These are phyloP conservation scores for grape (Vitis vinifera) DNA, from an alignment of 164 flowering plant species.

Conservation along the genomic window DNA sequence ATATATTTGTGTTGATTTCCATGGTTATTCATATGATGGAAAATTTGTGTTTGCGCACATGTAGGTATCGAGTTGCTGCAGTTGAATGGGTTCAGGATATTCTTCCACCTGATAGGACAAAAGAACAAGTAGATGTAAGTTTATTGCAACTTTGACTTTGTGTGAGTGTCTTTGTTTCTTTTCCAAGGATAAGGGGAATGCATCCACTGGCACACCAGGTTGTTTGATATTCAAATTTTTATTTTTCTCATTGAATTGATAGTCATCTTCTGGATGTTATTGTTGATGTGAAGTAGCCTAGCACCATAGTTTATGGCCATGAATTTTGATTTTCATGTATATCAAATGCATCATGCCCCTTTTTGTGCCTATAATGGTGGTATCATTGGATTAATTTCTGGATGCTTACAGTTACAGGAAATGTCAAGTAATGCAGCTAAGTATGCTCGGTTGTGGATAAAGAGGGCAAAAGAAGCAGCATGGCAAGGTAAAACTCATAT, in stretches of 20 bases:
- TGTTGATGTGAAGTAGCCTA: neutral
- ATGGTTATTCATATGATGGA: neutral
- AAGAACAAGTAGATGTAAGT: constrained; percentile 66
- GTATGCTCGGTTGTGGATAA: constrained; percentile 65
- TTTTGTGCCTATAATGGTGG: neutral
- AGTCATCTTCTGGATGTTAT: no score
- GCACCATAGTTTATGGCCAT: neutral
- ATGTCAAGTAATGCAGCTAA: constrained; percentile 65
- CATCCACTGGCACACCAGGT: no score
- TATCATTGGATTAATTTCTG: constrained; percentile 3
- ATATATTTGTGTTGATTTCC: neutral
- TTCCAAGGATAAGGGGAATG: neutral
- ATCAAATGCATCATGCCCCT: neutral
- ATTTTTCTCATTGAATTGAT: no score
- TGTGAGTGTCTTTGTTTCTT: neutral
- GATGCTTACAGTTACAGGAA: constrained; percentile 57
- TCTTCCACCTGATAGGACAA: constrained; percentile 50
- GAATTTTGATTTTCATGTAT: neutral
- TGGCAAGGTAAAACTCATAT: constrained; percentile 39
- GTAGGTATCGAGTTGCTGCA: constrained; percentile 87
- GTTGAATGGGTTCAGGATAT: constrained; percentile 86
- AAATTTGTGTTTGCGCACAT: neutral
- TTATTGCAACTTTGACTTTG: neutral
- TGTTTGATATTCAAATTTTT: no score
- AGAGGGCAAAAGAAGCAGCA: constrained; percentile 63